Percentiles rank a stretch among this genome's conserved stretches.
Conservation (phyloP, 495 filamentous ascomycete genomes). For the Saxophila tyrrhenica region DNA sequence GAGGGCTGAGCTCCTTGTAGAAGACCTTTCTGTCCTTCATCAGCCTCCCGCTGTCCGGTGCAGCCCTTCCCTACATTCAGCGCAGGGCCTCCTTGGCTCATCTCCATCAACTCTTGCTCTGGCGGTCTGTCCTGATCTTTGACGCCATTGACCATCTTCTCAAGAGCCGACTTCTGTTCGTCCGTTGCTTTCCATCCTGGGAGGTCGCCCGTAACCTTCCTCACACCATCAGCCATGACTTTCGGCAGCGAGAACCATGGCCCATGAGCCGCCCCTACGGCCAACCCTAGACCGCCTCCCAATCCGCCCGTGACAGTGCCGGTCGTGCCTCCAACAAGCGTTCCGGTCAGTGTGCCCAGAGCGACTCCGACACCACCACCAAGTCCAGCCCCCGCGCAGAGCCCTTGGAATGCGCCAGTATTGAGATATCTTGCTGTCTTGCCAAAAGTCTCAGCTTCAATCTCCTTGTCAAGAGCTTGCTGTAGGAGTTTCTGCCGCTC, state of each 20-base stretch:
- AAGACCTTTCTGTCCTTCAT: background rate
- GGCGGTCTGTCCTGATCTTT: slow-evolving; percentile 15
- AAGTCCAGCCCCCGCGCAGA: slow-evolving; percentile 14
- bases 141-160: slow-evolving; percentile 21
- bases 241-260: slow-evolving; percentile 21
- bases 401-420: slow-evolving; percentile 19
- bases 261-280: slow-evolving; percentile 14
- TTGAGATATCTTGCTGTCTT: slow-evolving; percentile 22
- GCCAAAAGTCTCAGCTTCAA: slow-evolving; percentile 22
- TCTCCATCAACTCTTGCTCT: slow-evolving; percentile 14
- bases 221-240: slow-evolving; percentile 9
- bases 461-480: slow-evolving; percentile 21
- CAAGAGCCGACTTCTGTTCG: slow-evolving; percentile 19
- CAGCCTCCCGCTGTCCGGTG: background rate
- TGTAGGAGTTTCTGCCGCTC: slow-evolving; percentile 22
- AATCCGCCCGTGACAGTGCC: slow-evolving; percentile 16
- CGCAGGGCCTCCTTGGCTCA: slow-evolving; percentile 2
- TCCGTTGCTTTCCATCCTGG: slow-evolving; percentile 21
- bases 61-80: background rate
- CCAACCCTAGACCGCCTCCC: slow-evolving; percentile 15
- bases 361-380: slow-evolving; percentile 11
- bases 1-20: background rate
- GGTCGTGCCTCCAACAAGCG: slow-evolving; percentile 18
- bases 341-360: slow-evolving; percentile 21
- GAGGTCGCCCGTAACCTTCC: slow-evolving; percentile 15